These are phyloP conservation scores for Tubosaeta brunneosetosa DNA, from an alignment of 768 basidiomycete genomes.

Conservation along the genomic window DNA sequence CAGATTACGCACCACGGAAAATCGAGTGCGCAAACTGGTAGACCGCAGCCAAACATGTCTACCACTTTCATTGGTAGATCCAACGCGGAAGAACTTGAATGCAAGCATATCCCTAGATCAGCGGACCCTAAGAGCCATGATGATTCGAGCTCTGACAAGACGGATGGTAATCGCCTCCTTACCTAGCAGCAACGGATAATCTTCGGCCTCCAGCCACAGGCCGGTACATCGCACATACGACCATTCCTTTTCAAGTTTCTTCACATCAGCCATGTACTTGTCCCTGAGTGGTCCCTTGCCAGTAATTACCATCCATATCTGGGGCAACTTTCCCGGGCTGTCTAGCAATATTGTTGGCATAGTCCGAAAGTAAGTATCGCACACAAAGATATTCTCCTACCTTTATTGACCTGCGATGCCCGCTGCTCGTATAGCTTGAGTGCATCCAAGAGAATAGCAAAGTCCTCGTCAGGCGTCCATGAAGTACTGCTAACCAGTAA, in stretches of 20 bases:
- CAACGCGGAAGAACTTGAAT: constrained; percentile 82
- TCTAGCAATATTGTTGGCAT: constrained; percentile 8
- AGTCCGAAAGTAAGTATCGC: neutral
- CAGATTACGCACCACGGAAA: constrained; percentile 71
- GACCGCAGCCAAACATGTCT: constrained; percentile 97
- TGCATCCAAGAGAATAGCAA: constrained; percentile 75
- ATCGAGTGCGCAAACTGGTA: constrained; percentile 87
- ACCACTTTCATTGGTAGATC: constrained; percentile 99
- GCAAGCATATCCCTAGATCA: constrained; percentile 87
- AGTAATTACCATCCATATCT: constrained; percentile 78
- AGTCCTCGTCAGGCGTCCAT: constrained; percentile 98
- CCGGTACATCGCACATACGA: constrained; percentile 72
- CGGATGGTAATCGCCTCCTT: constrained; percentile 8
- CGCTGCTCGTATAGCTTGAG: constrained; percentile 64
- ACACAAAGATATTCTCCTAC: constrained; percentile 1
- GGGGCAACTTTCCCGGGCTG: constrained; percentile 48
- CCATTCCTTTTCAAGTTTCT: constrained; percentile 61
- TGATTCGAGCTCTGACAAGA: neutral
- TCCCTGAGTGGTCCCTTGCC: constrained; percentile 82
- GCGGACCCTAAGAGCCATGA: constrained; percentile 63
- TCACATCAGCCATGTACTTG: constrained; percentile 68
- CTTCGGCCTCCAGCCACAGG: constrained; percentile 83
- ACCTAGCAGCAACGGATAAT: constrained; percentile 89
- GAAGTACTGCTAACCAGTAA: constrained; percentile 89
- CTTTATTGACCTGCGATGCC: constrained; percentile 35